A percentile compares a stretch with the other conserved stretches of the same genome.
Conservation (phyloP, 140 eudicot genomes). For the Flaveria floridana region DNA sequence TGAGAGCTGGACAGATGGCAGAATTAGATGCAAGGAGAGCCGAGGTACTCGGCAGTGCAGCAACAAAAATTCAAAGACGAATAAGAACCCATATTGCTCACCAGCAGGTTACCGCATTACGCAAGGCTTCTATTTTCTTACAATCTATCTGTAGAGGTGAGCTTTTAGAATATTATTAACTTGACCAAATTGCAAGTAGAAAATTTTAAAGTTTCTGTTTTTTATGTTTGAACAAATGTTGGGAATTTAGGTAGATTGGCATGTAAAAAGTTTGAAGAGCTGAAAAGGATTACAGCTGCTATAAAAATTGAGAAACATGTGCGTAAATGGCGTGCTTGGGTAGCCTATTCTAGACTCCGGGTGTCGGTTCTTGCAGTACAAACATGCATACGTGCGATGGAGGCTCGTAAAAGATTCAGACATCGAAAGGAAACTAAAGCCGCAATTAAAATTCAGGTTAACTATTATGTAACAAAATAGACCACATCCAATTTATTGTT, state of each 20-base stretch:
- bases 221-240: slow-evolving; percentile 10
- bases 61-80: slow-evolving; percentile 74
- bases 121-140: slow-evolving; percentile 47
- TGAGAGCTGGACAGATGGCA: slow-evolving; percentile 99
- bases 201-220: background rate
- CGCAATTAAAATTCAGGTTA: slow-evolving; percentile 77
- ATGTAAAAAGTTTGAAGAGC: slow-evolving; percentile 43
- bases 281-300: slow-evolving; percentile 74
- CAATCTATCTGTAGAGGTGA: slow-evolving; percentile 76
- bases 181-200: slow-evolving; percentile 13
- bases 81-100: slow-evolving; percentile 78
- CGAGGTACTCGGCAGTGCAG: slow-evolving; percentile 80
- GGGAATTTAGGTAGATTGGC: slow-evolving; percentile 63
- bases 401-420: slow-evolving; percentile 63
- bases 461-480: slow-evolving; percentile 9
- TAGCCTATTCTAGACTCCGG: slow-evolving; percentile 54
- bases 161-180: slow-evolving; percentile 10
- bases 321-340: slow-evolving; percentile 66
- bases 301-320: slow-evolving; percentile 60
- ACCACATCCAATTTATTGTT: background rate
- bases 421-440: slow-evolving; percentile 74
- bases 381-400: slow-evolving; percentile 68
- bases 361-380: slow-evolving; percentile 67
- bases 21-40: slow-evolving; percentile 94
- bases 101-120: slow-evolving; percentile 51